Percentiles rank a stretch among this genome's conserved stretches.
Conservation (phyloP, 2,329 filamentous ascomycete species). For the Colletotrichum sansevieriae region DNA sequence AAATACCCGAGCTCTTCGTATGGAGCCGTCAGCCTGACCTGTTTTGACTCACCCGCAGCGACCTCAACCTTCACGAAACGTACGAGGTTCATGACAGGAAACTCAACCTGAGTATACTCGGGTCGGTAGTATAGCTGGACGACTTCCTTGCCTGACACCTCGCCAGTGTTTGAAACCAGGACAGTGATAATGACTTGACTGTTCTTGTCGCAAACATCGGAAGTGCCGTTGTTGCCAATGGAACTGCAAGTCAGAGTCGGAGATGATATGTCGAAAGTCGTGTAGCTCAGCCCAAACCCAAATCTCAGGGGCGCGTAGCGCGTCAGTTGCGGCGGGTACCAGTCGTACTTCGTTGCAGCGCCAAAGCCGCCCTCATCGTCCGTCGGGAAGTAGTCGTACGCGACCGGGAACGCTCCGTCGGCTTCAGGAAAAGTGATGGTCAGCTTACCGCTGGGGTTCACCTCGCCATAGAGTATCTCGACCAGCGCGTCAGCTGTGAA, state of each 20-base stretch:
- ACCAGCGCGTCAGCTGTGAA: conserved; percentile 73
- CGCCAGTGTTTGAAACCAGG: conserved; percentile 61
- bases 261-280: conserved; percentile 67
- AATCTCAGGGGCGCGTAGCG: conserved; percentile 66
- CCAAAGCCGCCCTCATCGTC: conserved; percentile 71
- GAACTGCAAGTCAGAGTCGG: background rate
- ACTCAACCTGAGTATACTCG: conserved; percentile 53
- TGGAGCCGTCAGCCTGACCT: conserved; percentile 50
- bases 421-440: conserved; percentile 62
- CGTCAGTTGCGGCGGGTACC: conserved; percentile 51
- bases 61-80: conserved; percentile 62
- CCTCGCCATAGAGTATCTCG: conserved; percentile 72
- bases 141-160: conserved; percentile 50
- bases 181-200: conserved; percentile 57
- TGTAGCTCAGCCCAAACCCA: conserved; percentile 76
- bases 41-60: conserved; percentile 53
- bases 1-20: conserved; percentile 49
- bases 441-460: conserved; percentile 64
- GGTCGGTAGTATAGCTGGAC: conserved; percentile 57
- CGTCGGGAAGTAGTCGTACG: conserved; percentile 75
- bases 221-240: conserved; percentile 44
- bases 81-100: conserved; percentile 61
- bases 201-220: conserved; percentile 43
- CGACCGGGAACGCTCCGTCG: conserved; percentile 65
- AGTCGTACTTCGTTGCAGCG: conserved; percentile 68